These are phyloP conservation scores for Lyophyllum shimeji DNA, from an alignment of 768 basidiomycete species.

Conservation along the genomic window DNA sequence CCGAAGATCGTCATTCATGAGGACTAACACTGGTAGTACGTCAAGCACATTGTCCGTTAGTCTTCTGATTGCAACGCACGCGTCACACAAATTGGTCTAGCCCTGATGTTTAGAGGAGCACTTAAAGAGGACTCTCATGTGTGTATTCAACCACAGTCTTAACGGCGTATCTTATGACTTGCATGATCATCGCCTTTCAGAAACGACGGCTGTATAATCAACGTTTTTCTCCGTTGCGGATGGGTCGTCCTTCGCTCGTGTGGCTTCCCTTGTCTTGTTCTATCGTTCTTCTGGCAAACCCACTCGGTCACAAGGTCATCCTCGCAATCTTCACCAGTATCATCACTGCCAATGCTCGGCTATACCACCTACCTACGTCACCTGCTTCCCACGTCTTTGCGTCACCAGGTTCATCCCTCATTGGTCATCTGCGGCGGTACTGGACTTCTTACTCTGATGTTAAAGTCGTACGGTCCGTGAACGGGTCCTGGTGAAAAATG, in stretches of 20 bases:
- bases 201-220: not conserved
- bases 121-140: not conserved
- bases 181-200: not conserved
- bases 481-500: not conserved
- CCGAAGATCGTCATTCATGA: constrained; percentile 13
- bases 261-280: too few relatives aligned
- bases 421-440: not conserved
- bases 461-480: not conserved
- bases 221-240: not conserved
- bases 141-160: not conserved
- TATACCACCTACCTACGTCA: not conserved
- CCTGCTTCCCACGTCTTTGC: not conserved
- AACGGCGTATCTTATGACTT: not conserved
- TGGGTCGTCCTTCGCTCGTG: too few relatives aligned
- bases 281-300: too few relatives aligned
- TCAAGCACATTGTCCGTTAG: not conserved
- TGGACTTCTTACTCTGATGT: not conserved
- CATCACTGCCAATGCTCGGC: not conserved
- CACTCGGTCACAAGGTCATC: too few relatives aligned
- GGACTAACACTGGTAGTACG: not conserved
- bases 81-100: not conserved
- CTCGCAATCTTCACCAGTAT: too few relatives aligned
- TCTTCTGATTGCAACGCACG: too few relatives aligned
- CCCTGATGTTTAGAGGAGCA: not conserved
- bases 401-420: not conserved